These are phyloP conservation scores for Eimeria praecox DNA, from an alignment of 169 alveolate species.

Conservation along the genomic window DNA sequence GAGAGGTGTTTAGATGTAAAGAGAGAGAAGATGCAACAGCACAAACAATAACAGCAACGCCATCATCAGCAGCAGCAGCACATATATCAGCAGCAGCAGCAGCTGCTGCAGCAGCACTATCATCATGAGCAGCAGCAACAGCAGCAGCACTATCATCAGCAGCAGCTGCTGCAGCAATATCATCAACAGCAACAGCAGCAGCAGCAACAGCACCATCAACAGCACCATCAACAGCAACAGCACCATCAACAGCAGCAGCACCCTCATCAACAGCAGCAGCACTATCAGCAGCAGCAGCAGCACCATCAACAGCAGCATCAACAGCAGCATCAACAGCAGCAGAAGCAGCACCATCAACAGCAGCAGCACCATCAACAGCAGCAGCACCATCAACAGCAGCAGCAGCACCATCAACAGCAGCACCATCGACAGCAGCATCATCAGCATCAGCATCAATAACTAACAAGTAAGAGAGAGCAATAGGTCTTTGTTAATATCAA, in stretches of 20 bases:
- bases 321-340: not conserved
- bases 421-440: not conserved
- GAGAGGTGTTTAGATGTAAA: not conserved
- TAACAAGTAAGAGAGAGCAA: not conserved
- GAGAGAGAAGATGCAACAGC: no score
- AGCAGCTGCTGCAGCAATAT: not conserved
- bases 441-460: not conserved
- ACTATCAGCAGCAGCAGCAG: not conserved
- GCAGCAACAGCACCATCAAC: not conserved
- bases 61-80: conserved; percentile 10
- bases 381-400: conserved; percentile 31
- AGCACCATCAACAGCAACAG: not conserved
- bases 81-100: not conserved
- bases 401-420: not conserved
- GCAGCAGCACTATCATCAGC: not conserved
- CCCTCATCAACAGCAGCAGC: not conserved
- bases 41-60: not conserved
- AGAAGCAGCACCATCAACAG: not conserved
- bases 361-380: not conserved
- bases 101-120: not conserved
- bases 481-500: not conserved
- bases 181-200: not conserved
- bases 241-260: not conserved
- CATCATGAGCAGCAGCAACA: not conserved
- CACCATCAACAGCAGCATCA: not conserved